Base-by-base conservation (phyloP, 1,284 basidiomycete genomes). In the Cerrena zonata region DNA sequence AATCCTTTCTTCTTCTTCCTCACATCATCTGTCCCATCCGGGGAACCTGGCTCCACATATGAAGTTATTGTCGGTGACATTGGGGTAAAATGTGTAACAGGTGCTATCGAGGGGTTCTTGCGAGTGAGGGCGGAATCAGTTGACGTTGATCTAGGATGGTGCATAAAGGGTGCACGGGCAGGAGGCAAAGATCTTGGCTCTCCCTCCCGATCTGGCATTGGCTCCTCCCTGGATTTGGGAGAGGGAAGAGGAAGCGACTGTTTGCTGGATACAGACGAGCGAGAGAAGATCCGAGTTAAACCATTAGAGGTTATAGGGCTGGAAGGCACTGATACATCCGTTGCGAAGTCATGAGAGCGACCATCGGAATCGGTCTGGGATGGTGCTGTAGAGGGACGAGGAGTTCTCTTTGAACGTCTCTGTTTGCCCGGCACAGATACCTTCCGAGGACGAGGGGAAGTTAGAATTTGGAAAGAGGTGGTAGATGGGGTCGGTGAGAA, bases 101-200 rank as follows among this genome's bases (percentile, higher is more conserved):
- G 30, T 34, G 30, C 30, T 7, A 15, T n/a, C n/a, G 47, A 30
- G n/a, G 26, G 36, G 10, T 49, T 41, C 19, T 52, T 53, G 13
- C 55, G 54, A 11, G 37, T 13, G 61, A 67, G 23, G 67, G 67
- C 63, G 2, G 74, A 75, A 56, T 77, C 76, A 0, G 70, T 71
- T 3, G 76, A 79, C 27, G 73, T 66, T 1, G 74, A 75, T 58
- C 57, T 51, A 15, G 53, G 48, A 43, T 58, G 56, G 25, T 54
- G 53, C 7, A 25, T 22, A 23, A 52, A 53, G 38, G 48, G 25
- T 5, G 56, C 44, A n/a, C 54, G 49, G 11, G 44, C 34, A 4
- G 45, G 12, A 22, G 52, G 49, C 5, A 44, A 34, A 24, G 53
- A 44, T 5, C 36, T 26, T 1, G 49, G 36, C 30, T 45, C 52